phyloP scores from a whole-genome alignment of 2,329 filamentous ascomycete genomes.

The Trichoderma sp. region DNA sequence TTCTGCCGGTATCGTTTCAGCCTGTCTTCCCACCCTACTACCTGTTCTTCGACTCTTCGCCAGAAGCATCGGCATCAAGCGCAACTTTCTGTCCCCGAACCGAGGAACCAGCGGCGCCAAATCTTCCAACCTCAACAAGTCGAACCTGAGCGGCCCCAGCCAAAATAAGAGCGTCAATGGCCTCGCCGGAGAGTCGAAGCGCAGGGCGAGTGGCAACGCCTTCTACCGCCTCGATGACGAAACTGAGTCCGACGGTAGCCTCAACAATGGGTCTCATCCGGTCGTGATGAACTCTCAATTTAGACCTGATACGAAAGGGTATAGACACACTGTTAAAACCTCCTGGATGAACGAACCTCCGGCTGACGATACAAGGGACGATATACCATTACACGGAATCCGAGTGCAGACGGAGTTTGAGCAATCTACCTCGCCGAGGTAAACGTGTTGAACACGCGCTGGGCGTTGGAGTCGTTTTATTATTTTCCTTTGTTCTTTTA shows the following conservation, averaged over 20 bases:
- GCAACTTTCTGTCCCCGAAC: background rate
- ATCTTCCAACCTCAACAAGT: constrained; percentile 9
- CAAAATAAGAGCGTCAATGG: constrained; percentile 2
- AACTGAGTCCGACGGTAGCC: constrained; percentile 28
- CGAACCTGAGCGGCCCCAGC: constrained; percentile 6
- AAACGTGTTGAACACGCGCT: background rate
- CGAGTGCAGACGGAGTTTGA: constrained; percentile 39
- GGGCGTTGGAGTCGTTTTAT: background rate
- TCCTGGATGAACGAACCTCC: constrained; percentile 30
- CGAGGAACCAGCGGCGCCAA: background rate
- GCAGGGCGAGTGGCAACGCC: constrained; percentile 24
- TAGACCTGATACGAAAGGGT: constrained; percentile 35
- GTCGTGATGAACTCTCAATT: constrained; percentile 26
- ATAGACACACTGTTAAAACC: constrained; percentile 33
- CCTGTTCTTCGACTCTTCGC: constrained; percentile 37
- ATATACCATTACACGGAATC: constrained; percentile 40
- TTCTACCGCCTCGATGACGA: constrained; percentile 40
- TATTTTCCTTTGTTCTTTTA: background rate
- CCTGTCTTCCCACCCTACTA: constrained; percentile 52
- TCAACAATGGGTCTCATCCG: background rate
- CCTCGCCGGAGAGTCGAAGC: constrained; percentile 22
- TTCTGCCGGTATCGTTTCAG: constrained; percentile 51
- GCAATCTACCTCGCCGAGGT: constrained; percentile 24
- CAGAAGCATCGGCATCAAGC: constrained; percentile 9
- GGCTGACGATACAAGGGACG: constrained; percentile 34